Evolutionary conservation across 768 basidiomycete species (phyloP).

Genomic region (Kwoniella shandongensis): DNA sequence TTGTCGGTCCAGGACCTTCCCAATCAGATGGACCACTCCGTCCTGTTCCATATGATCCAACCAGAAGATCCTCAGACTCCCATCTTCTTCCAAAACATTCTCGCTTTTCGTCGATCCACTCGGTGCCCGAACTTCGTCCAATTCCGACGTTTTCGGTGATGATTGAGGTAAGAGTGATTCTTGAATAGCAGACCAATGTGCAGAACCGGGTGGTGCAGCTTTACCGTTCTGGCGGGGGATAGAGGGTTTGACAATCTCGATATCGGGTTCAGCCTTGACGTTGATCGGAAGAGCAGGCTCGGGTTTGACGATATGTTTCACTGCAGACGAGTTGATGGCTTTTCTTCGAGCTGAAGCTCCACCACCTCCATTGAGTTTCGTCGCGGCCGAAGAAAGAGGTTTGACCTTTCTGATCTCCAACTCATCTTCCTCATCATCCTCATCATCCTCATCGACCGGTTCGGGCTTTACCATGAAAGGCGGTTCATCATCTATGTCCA

Average conservation of each 20-base stretch:
- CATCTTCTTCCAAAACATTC: conserved; percentile 73
- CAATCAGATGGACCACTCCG: conserved; percentile 82
- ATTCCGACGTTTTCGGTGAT: conserved; percentile 24
- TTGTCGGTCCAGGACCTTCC: conserved; percentile 81
- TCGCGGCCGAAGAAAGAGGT: conserved; percentile 32
- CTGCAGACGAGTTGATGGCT: conserved; percentile 39
- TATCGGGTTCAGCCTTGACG: conserved; percentile 39
- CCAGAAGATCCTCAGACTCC: conserved; percentile 90
- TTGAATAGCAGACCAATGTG: conserved; percentile 43
- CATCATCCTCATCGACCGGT: conserved; percentile 19
- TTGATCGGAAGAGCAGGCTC: conserved; percentile 35
- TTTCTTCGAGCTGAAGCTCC: conserved; percentile 17
- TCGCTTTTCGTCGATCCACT: conserved; percentile 32
- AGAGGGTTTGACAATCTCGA: conserved; percentile 15
- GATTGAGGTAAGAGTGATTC: conserved; percentile 33
- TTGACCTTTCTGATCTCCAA: conserved; percentile 34
- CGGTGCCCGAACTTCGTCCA: conserved; percentile 39
- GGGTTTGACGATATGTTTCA: conserved; percentile 38
- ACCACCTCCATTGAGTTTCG: conserved; percentile 31
- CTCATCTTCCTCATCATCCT: conserved; percentile 42
- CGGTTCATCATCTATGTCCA: conserved; percentile 32
- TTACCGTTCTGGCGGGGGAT: conserved; percentile 22
- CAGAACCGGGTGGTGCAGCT: conserved; percentile 22
- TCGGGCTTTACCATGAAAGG: conserved; percentile 29
- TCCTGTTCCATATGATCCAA: conserved; percentile 83